Evolutionary conservation across 2,329 filamentous ascomycete genomes (phyloP).

Genomic region (Aspergillus sp.): DNA sequence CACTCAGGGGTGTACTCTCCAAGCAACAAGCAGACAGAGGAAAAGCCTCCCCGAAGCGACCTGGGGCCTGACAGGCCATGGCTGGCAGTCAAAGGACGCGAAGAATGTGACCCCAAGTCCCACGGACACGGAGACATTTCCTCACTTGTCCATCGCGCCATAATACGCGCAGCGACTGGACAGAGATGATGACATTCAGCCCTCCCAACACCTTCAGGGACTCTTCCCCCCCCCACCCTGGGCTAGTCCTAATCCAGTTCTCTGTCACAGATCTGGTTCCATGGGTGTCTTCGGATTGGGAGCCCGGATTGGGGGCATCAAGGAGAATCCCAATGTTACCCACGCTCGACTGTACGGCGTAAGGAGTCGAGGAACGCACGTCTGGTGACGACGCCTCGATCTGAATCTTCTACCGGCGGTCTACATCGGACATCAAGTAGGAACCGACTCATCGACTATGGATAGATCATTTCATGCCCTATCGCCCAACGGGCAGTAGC

Average conservation of each 20-base stretch:
- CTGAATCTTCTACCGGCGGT: neutral
- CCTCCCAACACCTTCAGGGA: neutral
- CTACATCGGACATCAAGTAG: neutral
- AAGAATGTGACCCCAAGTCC: too few species aligned
- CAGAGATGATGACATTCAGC: too few species aligned
- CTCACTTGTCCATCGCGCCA: neutral
- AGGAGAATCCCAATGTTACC: slow-evolving; percentile 3
- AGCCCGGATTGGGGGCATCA: slow-evolving; percentile 11
- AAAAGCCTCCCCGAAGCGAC: neutral
- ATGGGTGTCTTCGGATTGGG: slow-evolving; percentile 14
- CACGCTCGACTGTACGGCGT: neutral
- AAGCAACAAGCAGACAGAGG: neutral
- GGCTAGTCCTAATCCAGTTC: slow-evolving; percentile 11
- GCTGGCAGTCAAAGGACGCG: too few species aligned
- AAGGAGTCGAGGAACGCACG: neutral
- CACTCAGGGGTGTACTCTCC: neutral
- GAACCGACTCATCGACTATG: neutral
- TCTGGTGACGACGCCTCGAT: neutral
- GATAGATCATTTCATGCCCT: too few species aligned
- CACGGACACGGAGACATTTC: neutral
- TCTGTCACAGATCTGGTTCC: slow-evolving; percentile 20
- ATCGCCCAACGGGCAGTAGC: too few species aligned
- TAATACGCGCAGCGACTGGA: too few species aligned
- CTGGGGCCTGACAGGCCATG: neutral
- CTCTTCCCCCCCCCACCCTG: slow-evolving; percentile 9